Evolutionary conservation across 352 stramenopile species (phyloP), one percentile per base, ranked within the genome.

Genomic region (Aphanomyces cochlioides): DNA sequence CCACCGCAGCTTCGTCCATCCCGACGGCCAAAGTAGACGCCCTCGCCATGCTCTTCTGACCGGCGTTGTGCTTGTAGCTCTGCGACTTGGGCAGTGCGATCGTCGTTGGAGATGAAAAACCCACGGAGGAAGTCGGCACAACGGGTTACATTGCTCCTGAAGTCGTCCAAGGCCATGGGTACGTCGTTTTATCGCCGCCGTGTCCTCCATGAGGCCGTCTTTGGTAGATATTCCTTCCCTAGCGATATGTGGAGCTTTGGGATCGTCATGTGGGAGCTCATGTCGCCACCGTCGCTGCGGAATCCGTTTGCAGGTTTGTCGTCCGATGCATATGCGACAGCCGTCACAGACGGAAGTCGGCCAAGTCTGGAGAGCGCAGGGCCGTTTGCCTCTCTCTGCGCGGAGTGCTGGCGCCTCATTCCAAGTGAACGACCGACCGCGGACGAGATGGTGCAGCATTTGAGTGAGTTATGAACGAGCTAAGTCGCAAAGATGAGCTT

Each of bases 401-500:
- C 59, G 5, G 64, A 70, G 34, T 70, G 64, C 64, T 70, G 64
- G 64, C 48, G 64, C 3, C 64, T 70, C 4, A 70, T 70, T 63
- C 64, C 64, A 21, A 70, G 64, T 19, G 64, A 70, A 47, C 64
- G 64, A 7, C 64, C 64, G 7, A 38, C 28, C 6, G 64, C 64
- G 4, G 47, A 21, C 1, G 28, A 8, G 15, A 37, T 70, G 19
- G 47, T 70, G 15, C 7, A 47, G 1, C 5, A 54, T 10, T 39
- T 70, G 10, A 56, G 43, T 0, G 34, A 38, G 15, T 36, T 69
- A 3, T 47, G 60, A 21, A 43, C 21, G 4, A 10, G 10, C n/a
- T 28, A 28, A 28, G 28, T 28, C 1, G 28, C 28, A 28, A 28
- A 28, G 56, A 98, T 95, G 72, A 98, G 80, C 57, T 98, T 96